Percentiles rank a stretch among this genome's conserved stretches.
These are phyloP conservation scores for Vicia faba DNA, from an alignment of 306 rosid genomes.

Conservation along the genomic window DNA sequence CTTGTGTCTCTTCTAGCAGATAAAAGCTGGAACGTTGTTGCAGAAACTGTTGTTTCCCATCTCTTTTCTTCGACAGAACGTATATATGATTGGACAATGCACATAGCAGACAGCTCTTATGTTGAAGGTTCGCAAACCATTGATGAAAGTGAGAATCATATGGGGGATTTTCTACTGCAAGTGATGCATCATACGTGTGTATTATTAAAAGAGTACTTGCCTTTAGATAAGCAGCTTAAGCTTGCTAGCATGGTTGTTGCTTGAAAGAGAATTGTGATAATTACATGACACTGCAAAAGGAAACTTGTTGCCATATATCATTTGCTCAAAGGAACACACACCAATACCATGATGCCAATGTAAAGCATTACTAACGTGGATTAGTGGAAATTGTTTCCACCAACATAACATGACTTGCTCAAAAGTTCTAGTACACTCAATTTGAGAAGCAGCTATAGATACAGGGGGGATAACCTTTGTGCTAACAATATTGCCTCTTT, in stretches of 20 bases:
- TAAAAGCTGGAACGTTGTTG: slow-evolving; percentile 56
- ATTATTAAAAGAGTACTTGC: slow-evolving; percentile 63
- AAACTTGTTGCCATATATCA: slow-evolving; percentile 1
- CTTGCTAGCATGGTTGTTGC: slow-evolving; percentile 63
- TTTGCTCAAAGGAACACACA: slow-evolving; percentile 25
- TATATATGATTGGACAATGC: slow-evolving; percentile 52
- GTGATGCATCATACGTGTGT: slow-evolving; percentile 67
- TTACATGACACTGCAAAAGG: slow-evolving; percentile 9
- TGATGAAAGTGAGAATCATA: slow-evolving; percentile 69
- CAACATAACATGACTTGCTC: neutral
- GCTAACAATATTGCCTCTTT: too few relatives aligned
- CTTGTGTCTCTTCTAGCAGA: slow-evolving; percentile 69
- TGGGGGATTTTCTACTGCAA: slow-evolving; percentile 51
- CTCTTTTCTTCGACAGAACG: slow-evolving; percentile 73
- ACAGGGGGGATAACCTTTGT: neutral
- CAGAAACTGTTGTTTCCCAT: slow-evolving; percentile 55
- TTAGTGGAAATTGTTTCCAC: neutral
- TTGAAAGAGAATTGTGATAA: slow-evolving; percentile 33
- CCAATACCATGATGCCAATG: slow-evolving; percentile 17
- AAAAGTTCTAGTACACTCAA: neutral
- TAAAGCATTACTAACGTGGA: neutral
- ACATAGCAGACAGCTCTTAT: slow-evolving; percentile 38
- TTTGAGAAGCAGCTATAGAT: slow-evolving; percentile 26
- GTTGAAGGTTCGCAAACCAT: slow-evolving; percentile 52
- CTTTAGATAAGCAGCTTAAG: slow-evolving; percentile 78